phyloP scores from a whole-genome alignment of 257 asterid species.

The Petunia secreta region DNA sequence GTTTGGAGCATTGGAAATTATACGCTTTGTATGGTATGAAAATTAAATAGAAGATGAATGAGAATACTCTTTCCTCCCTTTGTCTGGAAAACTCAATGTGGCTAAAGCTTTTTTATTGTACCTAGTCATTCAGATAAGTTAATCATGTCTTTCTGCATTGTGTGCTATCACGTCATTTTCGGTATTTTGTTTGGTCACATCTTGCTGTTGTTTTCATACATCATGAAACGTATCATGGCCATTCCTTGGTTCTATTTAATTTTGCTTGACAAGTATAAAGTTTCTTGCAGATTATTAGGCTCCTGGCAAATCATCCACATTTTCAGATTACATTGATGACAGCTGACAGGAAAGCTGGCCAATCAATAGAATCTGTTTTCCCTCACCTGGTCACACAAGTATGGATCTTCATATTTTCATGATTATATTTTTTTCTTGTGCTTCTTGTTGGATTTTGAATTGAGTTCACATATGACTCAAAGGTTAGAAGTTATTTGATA shows the following conservation, averaged over 20 bases:
- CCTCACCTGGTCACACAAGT: constrained; percentile 85
- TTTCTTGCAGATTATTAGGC: constrained; percentile 70
- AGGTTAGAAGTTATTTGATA: background rate
- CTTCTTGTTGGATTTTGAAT: background rate
- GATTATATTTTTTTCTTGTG: constrained; percentile 12
- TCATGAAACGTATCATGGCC: background rate
- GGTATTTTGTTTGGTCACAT: background rate
- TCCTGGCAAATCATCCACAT: constrained; percentile 75
- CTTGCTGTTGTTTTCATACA: background rate
- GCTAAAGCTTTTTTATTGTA: background rate
- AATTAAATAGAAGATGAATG: background rate
- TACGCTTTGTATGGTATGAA: background rate
- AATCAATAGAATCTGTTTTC: constrained; percentile 85
- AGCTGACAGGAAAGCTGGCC: constrained; percentile 95
- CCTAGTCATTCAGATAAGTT: background rate
- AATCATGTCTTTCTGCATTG: constrained; percentile 10
- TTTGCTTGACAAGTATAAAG: background rate
- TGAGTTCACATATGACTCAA: background rate
- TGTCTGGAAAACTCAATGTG: background rate
- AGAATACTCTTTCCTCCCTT: background rate
- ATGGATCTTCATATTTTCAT: constrained; percentile 28
- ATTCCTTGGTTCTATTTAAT: constrained; percentile 15
- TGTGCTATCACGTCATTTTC: background rate
- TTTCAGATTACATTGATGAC: constrained; percentile 79
- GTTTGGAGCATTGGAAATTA: background rate